Conservation (phyloP, 2,329 filamentous ascomycete species). For the Elsinoe australis region DNA sequence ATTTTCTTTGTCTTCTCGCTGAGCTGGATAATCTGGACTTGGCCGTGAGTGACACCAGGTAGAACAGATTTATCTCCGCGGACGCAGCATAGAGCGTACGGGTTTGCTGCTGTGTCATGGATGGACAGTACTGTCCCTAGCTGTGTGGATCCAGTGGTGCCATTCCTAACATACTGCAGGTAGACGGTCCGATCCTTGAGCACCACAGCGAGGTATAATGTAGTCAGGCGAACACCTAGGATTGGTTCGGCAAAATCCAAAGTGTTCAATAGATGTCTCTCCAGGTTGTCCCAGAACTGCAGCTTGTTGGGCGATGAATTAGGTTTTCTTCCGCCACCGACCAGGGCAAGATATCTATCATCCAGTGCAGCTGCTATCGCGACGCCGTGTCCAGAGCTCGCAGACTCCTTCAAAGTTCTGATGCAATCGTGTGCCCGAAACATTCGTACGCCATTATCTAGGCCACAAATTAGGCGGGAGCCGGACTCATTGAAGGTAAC, state of each 20-base stretch:
- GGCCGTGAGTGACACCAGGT: slow-evolving; percentile 77
- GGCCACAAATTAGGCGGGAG: slow-evolving; percentile 77
- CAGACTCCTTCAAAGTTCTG: slow-evolving; percentile 25
- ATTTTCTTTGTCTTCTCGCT: slow-evolving; percentile 78
- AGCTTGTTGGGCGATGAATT: slow-evolving; percentile 86
- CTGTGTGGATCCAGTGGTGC: slow-evolving; percentile 31
- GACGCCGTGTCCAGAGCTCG: slow-evolving; percentile 22
- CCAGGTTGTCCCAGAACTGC: slow-evolving; percentile 86
- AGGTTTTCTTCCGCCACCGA: slow-evolving; percentile 77
- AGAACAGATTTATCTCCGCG: slow-evolving; percentile 69
- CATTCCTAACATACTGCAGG: slow-evolving; percentile 46
- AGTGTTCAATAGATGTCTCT: slow-evolving; percentile 64
- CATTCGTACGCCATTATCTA: slow-evolving; percentile 71
- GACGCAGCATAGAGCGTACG: slow-evolving; percentile 70
- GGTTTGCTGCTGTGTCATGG: slow-evolving; percentile 83
- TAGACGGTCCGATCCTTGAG: slow-evolving; percentile 39
- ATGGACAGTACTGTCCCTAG: slow-evolving; percentile 42
- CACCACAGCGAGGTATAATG: slow-evolving; percentile 69
- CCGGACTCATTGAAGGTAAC: slow-evolving; percentile 78
- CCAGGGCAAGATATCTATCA: slow-evolving; percentile 65
- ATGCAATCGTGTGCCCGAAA: slow-evolving; percentile 32
- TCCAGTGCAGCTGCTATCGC: slow-evolving; percentile 29
- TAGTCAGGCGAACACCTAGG: slow-evolving; percentile 68
- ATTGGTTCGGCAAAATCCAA: slow-evolving; percentile 75
- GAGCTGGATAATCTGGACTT: slow-evolving; percentile 80